phyloP scores from a whole-genome alignment of 352 stramenopile genomes.

The Pythium apleroticum region DNA sequence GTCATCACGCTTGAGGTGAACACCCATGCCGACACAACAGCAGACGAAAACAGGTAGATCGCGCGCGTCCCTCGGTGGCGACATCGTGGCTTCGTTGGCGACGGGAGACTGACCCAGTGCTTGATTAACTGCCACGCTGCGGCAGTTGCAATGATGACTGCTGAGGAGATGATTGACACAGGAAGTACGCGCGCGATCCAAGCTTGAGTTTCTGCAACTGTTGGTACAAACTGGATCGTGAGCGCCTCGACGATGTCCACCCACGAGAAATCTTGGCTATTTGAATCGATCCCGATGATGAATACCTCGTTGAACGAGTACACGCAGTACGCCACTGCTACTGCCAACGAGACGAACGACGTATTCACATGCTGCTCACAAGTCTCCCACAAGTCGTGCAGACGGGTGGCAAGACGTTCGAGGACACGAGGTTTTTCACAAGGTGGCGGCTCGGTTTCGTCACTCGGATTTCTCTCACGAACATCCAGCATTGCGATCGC shows the following conservation, averaged over 20 bases:
- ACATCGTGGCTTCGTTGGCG: neutral
- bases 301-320: neutral
- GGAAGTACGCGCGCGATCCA: conserved; percentile 44
- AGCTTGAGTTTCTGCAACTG: conserved; percentile 40
- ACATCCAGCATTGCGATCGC: conserved; percentile 39
- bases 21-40: conserved; percentile 29
- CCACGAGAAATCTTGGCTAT: neutral
- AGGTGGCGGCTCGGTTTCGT: neutral
- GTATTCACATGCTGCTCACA: conserved; percentile 27
- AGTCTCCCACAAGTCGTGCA: conserved; percentile 26
- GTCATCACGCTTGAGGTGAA: conserved; percentile 44
- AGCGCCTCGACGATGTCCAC: conserved; percentile 25
- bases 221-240: conserved; percentile 34
- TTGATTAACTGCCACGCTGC: conserved; percentile 36
- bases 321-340: neutral
- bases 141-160: conserved; percentile 14
- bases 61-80: neutral
- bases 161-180: conserved; percentile 24
- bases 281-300: conserved; percentile 11
- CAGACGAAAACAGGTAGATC: conserved; percentile 33
- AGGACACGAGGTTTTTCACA: neutral
- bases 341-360: conserved; percentile 5
- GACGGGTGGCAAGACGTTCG: neutral
- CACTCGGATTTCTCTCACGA: neutral
- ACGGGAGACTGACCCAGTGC: neutral